phyloP scores from a whole-genome alignment of 2,329 filamentous ascomycete genomes.

The Didymella exigua region DNA sequence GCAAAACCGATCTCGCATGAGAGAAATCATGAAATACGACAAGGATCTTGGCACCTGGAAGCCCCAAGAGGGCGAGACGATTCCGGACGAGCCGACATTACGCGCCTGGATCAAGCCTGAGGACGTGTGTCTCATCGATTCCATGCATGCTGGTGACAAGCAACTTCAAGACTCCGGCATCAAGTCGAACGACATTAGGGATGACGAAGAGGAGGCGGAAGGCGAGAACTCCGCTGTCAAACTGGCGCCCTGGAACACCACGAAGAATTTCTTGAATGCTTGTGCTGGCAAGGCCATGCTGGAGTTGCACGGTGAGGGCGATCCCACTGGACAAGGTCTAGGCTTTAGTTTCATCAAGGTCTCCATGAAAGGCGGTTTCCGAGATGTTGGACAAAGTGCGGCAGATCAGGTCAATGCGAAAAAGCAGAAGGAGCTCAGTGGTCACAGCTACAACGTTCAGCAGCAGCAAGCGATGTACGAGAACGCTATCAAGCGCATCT shows the following conservation, averaged over 20 bases:
- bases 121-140: constrained; percentile 90
- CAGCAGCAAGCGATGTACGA: constrained; percentile 92
- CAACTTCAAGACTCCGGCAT: constrained; percentile 91
- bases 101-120: constrained; percentile 92
- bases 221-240: constrained; percentile 83
- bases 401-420: constrained; percentile 86
- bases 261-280: constrained; percentile 94
- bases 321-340: constrained; percentile 90
- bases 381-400: constrained; percentile 85
- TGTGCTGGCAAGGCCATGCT: constrained; percentile 97
- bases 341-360: constrained; percentile 98
- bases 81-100: constrained; percentile 81
- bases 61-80: constrained; percentile 70
- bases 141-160: constrained; percentile 94
- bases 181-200: constrained; percentile 69
- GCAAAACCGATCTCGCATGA: constrained; percentile 94
- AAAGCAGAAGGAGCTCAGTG: constrained; percentile 69
- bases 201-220: constrained; percentile 64
- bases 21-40: constrained; percentile 92
- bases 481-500: constrained; percentile 87
- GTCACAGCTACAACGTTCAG: constrained; percentile 97
- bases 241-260: constrained; percentile 94
- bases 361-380: constrained; percentile 98
- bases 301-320: constrained; percentile 89
- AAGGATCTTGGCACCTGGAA: constrained; percentile 85